These are phyloP conservation scores for Penicillium thymicola DNA, from an alignment of 2,329 filamentous ascomycete genomes.

Conservation along the genomic window DNA sequence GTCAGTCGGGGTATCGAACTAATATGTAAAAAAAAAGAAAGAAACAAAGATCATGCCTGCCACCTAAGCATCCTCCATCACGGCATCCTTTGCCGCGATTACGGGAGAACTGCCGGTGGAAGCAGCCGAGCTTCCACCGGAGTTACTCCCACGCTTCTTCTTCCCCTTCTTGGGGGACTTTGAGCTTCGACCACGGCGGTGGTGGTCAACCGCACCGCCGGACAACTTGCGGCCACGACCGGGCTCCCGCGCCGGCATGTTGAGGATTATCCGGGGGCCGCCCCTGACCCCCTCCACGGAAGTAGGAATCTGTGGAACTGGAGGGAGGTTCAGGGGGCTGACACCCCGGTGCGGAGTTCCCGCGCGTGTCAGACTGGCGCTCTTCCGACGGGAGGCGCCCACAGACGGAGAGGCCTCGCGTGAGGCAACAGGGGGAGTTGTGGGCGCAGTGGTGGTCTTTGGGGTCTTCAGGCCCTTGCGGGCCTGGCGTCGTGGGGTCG, in stretches of 20 bases:
- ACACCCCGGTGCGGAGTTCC: background rate
- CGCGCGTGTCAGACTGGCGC: slow-evolving; percentile 9
- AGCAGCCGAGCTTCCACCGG: background rate
- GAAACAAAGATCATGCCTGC: background rate
- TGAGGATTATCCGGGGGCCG: background rate
- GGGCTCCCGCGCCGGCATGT: background rate
- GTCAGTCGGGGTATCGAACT: background rate
- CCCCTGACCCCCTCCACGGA: background rate
- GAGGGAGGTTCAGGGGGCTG: background rate
- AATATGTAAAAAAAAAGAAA: background rate
- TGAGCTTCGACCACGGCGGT: background rate
- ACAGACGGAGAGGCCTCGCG: slow-evolving; percentile 22
- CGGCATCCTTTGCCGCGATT: background rate
- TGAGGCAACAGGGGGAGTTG: slow-evolving; percentile 43
- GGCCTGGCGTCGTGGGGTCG: slow-evolving; percentile 53
- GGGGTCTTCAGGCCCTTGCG: slow-evolving; percentile 49
- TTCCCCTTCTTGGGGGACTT: slow-evolving; percentile 1
- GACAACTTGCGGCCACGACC: background rate
- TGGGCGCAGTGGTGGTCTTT: slow-evolving; percentile 59
- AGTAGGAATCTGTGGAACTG: background rate
- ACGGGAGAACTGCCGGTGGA: background rate
- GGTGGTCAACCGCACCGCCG: background rate
- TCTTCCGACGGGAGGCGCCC: slow-evolving; percentile 30
- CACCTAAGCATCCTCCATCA: background rate
- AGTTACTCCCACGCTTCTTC: background rate